phyloP scores from a whole-genome alignment of 75 land plant genomes.

The Pseudotsuga menziesii region DNA sequence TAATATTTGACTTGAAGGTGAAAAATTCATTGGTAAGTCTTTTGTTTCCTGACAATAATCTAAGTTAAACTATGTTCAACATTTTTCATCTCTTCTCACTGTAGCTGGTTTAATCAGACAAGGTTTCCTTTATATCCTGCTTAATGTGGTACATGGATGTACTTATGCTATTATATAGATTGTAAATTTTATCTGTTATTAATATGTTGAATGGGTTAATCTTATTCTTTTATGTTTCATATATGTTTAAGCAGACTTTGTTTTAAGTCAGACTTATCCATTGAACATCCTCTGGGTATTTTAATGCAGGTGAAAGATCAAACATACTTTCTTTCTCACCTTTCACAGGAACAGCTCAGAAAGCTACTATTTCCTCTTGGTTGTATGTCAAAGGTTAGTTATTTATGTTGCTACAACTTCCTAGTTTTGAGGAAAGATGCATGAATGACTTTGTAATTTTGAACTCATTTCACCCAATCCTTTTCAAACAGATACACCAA shows the following conservation, averaged over 20 bases:
- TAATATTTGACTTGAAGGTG: neutral
- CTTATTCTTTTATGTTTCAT: neutral
- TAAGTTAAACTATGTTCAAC: neutral
- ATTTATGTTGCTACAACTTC: neutral
- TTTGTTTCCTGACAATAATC: neutral
- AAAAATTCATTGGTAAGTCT: neutral
- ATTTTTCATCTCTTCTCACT: neutral
- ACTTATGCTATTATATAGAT: neutral
- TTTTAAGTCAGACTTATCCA: conserved; percentile 1
- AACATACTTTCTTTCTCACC: conserved; percentile 94
- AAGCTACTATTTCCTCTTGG: conserved; percentile 92
- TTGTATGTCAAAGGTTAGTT: conserved; percentile 74
- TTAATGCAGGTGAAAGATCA: conserved; percentile 89
- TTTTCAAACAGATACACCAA: no score
- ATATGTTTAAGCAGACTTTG: neutral
- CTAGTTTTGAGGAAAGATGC: no score
- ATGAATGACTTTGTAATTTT: no score
- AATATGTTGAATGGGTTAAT: neutral
- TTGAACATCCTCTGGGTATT: neutral
- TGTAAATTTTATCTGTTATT: neutral
- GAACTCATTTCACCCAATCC: no score
- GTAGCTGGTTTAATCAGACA: neutral
- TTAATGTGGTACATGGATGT: neutral
- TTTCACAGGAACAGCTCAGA: conserved; percentile 75
- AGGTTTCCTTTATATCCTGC: neutral